phyloP scores from a whole-genome alignment of 1,139 yeast species.

The Magnusiomyces paraingens region DNA sequence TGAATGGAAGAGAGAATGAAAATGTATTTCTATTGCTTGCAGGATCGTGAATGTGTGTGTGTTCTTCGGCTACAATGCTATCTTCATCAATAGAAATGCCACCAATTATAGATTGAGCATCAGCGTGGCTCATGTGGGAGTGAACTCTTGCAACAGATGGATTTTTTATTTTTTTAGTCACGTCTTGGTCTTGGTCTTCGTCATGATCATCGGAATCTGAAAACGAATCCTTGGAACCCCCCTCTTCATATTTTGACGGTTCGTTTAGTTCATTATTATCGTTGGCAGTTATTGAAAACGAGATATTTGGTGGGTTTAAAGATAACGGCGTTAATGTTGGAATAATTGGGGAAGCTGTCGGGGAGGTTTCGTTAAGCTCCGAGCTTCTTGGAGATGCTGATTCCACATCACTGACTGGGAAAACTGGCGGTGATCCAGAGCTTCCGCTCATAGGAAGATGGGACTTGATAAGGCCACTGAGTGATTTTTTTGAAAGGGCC shows the following conservation, averaged over 20 bases:
- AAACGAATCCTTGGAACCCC: slow-evolving; percentile 1
- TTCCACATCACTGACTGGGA: neutral
- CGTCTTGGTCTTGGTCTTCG: neutral
- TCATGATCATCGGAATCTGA: slow-evolving; percentile 4
- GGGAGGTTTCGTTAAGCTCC: no score
- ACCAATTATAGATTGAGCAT: slow-evolving; percentile 30
- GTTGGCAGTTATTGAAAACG: neutral
- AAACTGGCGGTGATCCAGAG: neutral
- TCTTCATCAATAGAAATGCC: slow-evolving; percentile 18
- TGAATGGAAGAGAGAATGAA: slow-evolving; percentile 30
- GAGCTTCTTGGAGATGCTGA: no score
- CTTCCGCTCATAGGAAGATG: neutral
- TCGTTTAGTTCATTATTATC: neutral
- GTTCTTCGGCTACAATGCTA: slow-evolving; percentile 7
- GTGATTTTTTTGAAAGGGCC: neutral
- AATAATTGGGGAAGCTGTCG: neutral
- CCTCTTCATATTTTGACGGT: neutral
- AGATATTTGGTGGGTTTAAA: neutral
- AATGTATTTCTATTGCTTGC: slow-evolving; percentile 23
- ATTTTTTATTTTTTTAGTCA: neutral
- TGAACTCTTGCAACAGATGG: slow-evolving; percentile 2
- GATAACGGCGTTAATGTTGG: neutral
- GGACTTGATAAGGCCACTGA: slow-evolving; percentile 7
- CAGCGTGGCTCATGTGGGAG: slow-evolving; percentile 19
- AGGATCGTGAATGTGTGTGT: neutral